These are phyloP conservation scores for Laetiporus sulphureus DNA, from an alignment of 1,284 basidiomycete species.

Conservation along the genomic window DNA sequence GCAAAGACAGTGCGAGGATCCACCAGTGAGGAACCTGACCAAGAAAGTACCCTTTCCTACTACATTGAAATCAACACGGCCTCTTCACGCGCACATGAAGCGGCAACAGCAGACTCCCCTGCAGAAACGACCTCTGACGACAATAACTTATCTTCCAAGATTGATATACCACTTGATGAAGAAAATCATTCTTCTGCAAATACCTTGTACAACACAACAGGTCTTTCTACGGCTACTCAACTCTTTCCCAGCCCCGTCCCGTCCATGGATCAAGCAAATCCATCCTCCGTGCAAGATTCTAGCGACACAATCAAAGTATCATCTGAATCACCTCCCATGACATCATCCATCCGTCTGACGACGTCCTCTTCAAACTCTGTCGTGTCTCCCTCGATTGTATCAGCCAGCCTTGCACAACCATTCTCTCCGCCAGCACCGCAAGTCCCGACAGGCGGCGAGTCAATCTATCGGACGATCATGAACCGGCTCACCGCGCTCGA, in stretches of 20 bases:
- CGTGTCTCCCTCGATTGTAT: conserved; percentile 6
- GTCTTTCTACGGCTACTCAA: not conserved
- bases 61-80: not conserved
- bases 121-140: not conserved
- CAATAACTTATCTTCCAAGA: not conserved
- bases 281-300: not conserved
- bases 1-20: too few species aligned
- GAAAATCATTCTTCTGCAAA: not conserved
- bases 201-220: not conserved
- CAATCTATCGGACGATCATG: conserved; percentile 95
- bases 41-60: not conserved
- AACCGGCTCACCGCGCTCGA: conserved; percentile 86
- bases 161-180: not conserved
- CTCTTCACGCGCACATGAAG: not conserved
- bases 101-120: not conserved
- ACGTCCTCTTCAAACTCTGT: conserved; percentile 8
- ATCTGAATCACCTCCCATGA: not conserved
- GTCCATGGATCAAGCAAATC: not conserved
- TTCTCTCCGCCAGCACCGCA: conserved; percentile 11
- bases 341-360: not conserved
- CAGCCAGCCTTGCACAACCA: not conserved
- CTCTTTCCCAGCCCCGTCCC: not conserved
- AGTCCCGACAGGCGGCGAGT: conserved; percentile 64
- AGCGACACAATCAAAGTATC: too few species aligned
- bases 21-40: not conserved